Percentiles rank a stretch among this genome's conserved stretches.
Conservation (phyloP, 768 basidiomycete genomes). For the Piloderma croceum region DNA sequence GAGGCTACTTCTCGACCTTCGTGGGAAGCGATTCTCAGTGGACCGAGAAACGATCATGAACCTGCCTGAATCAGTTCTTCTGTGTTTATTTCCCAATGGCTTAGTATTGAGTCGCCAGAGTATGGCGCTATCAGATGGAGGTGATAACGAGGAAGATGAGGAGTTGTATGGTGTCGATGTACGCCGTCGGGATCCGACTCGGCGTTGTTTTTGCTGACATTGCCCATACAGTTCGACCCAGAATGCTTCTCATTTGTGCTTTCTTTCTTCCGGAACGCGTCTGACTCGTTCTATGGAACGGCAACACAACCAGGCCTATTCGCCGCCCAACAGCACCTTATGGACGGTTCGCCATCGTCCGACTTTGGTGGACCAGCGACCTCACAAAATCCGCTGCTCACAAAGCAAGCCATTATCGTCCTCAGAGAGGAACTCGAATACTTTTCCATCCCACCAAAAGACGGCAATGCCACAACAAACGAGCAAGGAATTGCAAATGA, state of each 20-base stretch:
- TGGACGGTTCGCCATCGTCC: slow-evolving; percentile 55
- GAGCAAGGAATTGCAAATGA: slow-evolving; percentile 77
- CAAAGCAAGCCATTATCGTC: slow-evolving; percentile 98
- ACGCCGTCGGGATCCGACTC: slow-evolving; percentile 32
- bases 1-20: slow-evolving; percentile 84
- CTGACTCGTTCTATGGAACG: slow-evolving; percentile 89
- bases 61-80: slow-evolving; percentile 91
- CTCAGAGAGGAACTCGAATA: slow-evolving; percentile 97
- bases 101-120: slow-evolving; percentile 88
- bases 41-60: slow-evolving; percentile 98
- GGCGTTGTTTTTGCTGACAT: no score
- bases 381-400: slow-evolving; percentile 85
- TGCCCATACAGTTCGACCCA: slow-evolving; percentile 85
- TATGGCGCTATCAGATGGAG: slow-evolving; percentile 65
- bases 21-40: slow-evolving; percentile 86
- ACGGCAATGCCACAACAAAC: slow-evolving; percentile 58
- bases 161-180: slow-evolving; percentile 97
- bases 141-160: slow-evolving; percentile 77
- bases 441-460: slow-evolving; percentile 87
- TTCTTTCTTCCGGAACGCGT: slow-evolving; percentile 83
- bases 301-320: slow-evolving; percentile 65
- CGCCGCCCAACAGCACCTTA: slow-evolving; percentile 71
- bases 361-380: slow-evolving; percentile 58
- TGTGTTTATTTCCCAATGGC: slow-evolving; percentile 97
- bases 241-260: slow-evolving; percentile 94